phyloP scores from a whole-genome alignment of 495 filamentous ascomycete genomes.

The Letharia lupina region DNA sequence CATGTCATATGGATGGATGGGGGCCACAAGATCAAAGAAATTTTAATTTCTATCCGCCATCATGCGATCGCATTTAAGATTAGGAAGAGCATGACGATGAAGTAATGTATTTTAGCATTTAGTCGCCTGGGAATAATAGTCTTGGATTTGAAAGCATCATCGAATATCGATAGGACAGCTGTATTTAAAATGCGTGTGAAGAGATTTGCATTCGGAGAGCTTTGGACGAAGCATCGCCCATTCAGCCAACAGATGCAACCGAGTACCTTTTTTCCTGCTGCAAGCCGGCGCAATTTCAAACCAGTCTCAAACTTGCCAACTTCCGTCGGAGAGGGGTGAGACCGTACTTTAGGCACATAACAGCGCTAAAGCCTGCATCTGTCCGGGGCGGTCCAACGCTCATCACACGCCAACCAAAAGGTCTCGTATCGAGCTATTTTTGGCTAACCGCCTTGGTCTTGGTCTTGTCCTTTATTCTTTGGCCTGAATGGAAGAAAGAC shows the following conservation, averaged over 20 bases:
- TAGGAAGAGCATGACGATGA: not conserved
- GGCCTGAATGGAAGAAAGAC: constrained; percentile 6
- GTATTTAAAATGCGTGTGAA: not conserved
- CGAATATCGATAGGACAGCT: not conserved
- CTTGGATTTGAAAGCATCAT: not conserved
- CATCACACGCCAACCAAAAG: not conserved
- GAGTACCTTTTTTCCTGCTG: not conserved
- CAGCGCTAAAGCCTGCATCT: constrained; percentile 6
- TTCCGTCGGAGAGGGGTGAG: not conserved
- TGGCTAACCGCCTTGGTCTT: not conserved
- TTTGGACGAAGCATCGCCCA: not conserved
- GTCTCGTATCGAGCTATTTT: not conserved
- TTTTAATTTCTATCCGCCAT: constrained; percentile 16
- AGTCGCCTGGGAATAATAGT: not conserved
- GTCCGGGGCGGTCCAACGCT: not conserved
- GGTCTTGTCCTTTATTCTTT: not conserved
- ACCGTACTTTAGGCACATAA: not conserved
- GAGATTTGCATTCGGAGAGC: not conserved
- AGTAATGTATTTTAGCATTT: not conserved
- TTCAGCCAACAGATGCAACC: not conserved
- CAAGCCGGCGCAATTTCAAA: constrained; percentile 3
- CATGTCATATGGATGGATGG: too few relatives aligned
- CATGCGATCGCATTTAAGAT: constrained; percentile 4
- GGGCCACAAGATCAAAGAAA: too few relatives aligned
- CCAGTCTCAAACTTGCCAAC: constrained; percentile 10